phyloP scores from a whole-genome alignment of 2,329 filamentous ascomycete species.

The Fusarium guadeloupense region DNA sequence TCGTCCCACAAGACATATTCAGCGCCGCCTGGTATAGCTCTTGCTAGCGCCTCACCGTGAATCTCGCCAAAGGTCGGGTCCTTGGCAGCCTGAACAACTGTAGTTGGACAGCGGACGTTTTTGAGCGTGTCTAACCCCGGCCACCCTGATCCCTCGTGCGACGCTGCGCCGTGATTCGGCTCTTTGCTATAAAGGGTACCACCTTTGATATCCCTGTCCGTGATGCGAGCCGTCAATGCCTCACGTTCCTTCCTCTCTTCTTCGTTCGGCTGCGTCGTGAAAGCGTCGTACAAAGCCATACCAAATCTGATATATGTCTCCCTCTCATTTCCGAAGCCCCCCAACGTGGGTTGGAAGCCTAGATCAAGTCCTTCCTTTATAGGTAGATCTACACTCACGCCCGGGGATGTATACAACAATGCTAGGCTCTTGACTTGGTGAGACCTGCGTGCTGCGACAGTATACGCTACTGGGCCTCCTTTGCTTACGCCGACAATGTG shows the following conservation, averaged over 20 bases:
- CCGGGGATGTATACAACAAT: constrained; percentile 39
- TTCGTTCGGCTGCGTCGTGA: constrained; percentile 16
- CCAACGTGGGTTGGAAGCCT: neutral
- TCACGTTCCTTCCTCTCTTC: constrained; percentile 11
- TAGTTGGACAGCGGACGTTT: constrained; percentile 39
- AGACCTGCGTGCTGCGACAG: constrained; percentile 30
- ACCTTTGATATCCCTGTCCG: constrained; percentile 27
- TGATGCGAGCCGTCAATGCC: neutral
- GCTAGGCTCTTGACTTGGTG: constrained; percentile 36
- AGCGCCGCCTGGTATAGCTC: constrained; percentile 29
- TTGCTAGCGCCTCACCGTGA: constrained; percentile 41
- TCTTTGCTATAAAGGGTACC: constrained; percentile 43
- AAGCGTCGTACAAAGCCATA: constrained; percentile 8
- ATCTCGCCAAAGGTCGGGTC: constrained; percentile 43
- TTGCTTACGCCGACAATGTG: constrained; percentile 43
- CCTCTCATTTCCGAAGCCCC: neutral
- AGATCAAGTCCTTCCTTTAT: neutral
- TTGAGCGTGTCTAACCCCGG: constrained; percentile 38
- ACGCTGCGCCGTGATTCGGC: constrained; percentile 41
- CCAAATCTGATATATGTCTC: neutral
- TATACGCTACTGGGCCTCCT: constrained; percentile 41
- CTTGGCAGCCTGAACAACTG: constrained; percentile 43
- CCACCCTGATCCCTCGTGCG: constrained; percentile 32
- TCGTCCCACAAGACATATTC: constrained; percentile 38
- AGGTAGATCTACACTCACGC: constrained; percentile 24